Conservation (phyloP, 768 basidiomycete species). For the Calocybe gangraenosa region DNA sequence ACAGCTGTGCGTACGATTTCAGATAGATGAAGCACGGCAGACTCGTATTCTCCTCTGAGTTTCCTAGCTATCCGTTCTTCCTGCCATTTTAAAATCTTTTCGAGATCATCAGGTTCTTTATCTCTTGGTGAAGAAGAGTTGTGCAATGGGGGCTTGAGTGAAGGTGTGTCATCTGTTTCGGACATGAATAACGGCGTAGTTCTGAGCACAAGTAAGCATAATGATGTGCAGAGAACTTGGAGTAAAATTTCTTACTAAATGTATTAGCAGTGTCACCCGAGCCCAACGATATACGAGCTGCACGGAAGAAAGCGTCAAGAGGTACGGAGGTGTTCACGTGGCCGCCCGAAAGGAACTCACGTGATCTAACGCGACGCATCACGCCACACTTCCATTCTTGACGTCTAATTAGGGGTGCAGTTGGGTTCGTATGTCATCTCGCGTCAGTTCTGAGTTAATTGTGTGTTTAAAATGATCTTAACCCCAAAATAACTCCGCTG, state of each 20-base stretch:
- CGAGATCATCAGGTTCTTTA: constrained; percentile 52
- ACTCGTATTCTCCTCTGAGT: constrained; percentile 76
- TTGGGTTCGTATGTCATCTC: too few relatives aligned
- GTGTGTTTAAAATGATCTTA: too few relatives aligned
- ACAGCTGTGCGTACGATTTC: constrained; percentile 31
- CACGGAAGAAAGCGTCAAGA: constrained; percentile 1
- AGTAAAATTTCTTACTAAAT: too few relatives aligned
- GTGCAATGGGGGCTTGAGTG: constrained; percentile 46
- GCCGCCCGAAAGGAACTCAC: neutral
- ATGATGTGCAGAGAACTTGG: too few relatives aligned
- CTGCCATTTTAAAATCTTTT: constrained; percentile 66
- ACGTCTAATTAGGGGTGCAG: neutral
- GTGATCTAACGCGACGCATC: neutral
- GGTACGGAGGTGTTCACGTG: neutral
- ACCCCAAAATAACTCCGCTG: too few relatives aligned
- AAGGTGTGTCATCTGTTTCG: constrained; percentile 1
- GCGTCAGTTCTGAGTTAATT: too few relatives aligned
- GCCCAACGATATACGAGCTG: too few relatives aligned
- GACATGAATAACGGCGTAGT: neutral
- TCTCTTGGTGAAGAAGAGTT: constrained; percentile 52
- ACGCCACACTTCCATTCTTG: neutral
- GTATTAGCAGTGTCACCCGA: too few relatives aligned
- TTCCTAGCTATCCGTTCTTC: constrained; percentile 66
- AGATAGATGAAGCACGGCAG: constrained; percentile 54
- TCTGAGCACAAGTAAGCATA: neutral